Percentiles rank a stretch among this genome's conserved stretches.
Conservation (phyloP, 2,329 filamentous ascomycete species). For the Ascochyta fabae region DNA sequence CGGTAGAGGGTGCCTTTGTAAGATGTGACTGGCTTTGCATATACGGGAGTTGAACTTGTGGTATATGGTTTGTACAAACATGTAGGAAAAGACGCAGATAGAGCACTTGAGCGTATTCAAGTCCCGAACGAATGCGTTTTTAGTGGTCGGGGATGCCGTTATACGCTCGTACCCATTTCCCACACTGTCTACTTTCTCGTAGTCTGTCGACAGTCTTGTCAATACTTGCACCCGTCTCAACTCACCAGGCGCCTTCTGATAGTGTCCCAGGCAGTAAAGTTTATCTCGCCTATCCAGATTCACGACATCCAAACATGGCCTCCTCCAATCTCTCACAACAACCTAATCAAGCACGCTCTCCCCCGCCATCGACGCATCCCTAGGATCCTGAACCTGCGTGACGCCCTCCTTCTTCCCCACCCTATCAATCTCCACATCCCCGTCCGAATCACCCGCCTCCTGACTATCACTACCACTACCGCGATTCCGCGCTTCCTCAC, state of each 20-base stretch:
- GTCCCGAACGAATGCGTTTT: neutral
- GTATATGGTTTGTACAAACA: conserved; percentile 12
- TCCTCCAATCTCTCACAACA: too few species aligned
- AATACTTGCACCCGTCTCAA: too few species aligned
- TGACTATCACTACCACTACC: neutral
- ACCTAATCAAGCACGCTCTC: neutral
- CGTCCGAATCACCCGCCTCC: neutral
- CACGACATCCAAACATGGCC: too few species aligned
- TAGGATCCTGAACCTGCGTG: neutral
- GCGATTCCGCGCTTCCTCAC: neutral
- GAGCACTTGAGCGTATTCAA: neutral
- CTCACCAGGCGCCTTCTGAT: too few species aligned
- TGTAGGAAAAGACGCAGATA: conserved; percentile 5
- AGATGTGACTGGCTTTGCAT: neutral
- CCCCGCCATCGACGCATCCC: neutral
- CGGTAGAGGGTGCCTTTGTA: conserved; percentile 20
- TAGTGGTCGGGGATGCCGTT: neutral
- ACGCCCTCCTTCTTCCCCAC: neutral
- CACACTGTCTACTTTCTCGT: too few species aligned
- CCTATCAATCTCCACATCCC: too few species aligned
- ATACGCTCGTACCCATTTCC: neutral
- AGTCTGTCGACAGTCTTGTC: too few species aligned
- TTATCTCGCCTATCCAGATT: too few species aligned
- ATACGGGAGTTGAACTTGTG: neutral
- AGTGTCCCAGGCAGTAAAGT: too few species aligned